phyloP scores from a whole-genome alignment of 2,329 filamentous ascomycete species.

The Ceratocystis destructans region DNA sequence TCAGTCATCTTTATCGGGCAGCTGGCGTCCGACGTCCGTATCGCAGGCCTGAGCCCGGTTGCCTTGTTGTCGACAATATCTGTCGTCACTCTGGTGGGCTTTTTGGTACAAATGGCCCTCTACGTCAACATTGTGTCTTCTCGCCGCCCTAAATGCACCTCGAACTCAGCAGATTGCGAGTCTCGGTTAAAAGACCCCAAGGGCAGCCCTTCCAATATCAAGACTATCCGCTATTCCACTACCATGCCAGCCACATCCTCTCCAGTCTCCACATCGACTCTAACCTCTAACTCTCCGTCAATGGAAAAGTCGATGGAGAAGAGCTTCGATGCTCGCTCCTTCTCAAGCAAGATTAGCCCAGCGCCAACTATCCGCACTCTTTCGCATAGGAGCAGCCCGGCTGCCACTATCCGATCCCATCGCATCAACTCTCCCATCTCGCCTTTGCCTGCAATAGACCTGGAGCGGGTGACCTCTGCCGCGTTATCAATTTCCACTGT shows the following conservation, averaged over 20 bases:
- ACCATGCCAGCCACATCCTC: constrained; percentile 15
- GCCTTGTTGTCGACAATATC: constrained; percentile 12
- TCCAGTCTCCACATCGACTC: constrained; percentile 5
- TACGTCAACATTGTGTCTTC: constrained; percentile 10
- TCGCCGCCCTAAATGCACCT: constrained; percentile 9
- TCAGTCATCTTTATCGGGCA: constrained; percentile 18
- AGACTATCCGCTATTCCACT: constrained; percentile 17
- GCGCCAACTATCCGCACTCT: constrained; percentile 1
- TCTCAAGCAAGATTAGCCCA: constrained; percentile 10
- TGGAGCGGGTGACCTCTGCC: constrained; percentile 16
- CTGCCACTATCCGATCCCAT: constrained; percentile 12
- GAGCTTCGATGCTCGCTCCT: constrained; percentile 7
- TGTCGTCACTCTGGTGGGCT: constrained; percentile 12
- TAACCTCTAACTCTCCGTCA: constrained; percentile 11
- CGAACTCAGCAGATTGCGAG: constrained; percentile 9
- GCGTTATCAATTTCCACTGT: constrained; percentile 17
- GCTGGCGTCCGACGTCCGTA: not conserved
- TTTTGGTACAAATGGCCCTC: constrained; percentile 15
- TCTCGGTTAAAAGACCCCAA: constrained; percentile 1
- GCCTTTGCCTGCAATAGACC: constrained; percentile 3
- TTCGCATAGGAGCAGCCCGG: constrained; percentile 9
- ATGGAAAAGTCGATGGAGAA: constrained; percentile 12
- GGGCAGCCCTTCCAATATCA: constrained; percentile 10
- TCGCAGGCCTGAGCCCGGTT: constrained; percentile 9
- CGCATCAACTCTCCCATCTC: not conserved